Evolutionary conservation across 768 basidiomycete genomes (phyloP).

Genomic region (Tulasnella sp.): DNA sequence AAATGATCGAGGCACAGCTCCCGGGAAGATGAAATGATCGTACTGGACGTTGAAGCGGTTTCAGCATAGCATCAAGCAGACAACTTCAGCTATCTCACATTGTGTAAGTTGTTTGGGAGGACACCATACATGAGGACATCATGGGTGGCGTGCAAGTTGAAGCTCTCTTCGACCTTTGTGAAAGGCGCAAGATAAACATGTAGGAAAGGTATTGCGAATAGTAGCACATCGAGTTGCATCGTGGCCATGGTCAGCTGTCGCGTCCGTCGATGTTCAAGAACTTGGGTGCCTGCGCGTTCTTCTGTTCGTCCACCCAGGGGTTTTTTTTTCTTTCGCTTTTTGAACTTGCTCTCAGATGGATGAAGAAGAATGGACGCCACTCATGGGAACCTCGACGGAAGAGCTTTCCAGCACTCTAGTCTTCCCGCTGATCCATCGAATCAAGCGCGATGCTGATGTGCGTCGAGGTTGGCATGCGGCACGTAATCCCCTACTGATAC

Average conservation of each 20-base stretch:
- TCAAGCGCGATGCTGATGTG: slow-evolving; percentile 60
- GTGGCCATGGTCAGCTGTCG: background rate
- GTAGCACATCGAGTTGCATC: slow-evolving; percentile 13
- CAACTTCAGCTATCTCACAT: slow-evolving; percentile 33
- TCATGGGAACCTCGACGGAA: slow-evolving; percentile 1
- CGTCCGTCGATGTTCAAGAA: too few relatives aligned
- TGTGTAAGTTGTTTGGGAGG: slow-evolving; percentile 30
- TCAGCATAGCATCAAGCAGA: background rate
- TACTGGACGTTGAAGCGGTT: slow-evolving; percentile 40
- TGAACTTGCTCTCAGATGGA: background rate
- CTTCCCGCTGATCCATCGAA: slow-evolving; percentile 65
- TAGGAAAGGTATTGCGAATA: slow-evolving; percentile 12
- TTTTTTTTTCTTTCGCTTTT: background rate
- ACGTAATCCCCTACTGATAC: slow-evolving; percentile 19
- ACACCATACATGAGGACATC: slow-evolving; percentile 76
- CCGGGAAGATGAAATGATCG: slow-evolving; percentile 82
- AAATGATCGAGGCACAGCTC: slow-evolving; percentile 83
- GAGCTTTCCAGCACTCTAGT: slow-evolving; percentile 28
- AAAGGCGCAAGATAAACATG: slow-evolving; percentile 77
- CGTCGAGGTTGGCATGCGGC: slow-evolving; percentile 15
- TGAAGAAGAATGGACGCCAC: slow-evolving; percentile 1
- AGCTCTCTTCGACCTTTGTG: slow-evolving; percentile 96
- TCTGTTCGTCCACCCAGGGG: too few relatives aligned
- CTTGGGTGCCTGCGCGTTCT: too few relatives aligned
- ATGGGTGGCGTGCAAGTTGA: slow-evolving; percentile 84